Base-by-base conservation (phyloP, 306 rosid species). In the Acacia crassicarpa region DNA sequence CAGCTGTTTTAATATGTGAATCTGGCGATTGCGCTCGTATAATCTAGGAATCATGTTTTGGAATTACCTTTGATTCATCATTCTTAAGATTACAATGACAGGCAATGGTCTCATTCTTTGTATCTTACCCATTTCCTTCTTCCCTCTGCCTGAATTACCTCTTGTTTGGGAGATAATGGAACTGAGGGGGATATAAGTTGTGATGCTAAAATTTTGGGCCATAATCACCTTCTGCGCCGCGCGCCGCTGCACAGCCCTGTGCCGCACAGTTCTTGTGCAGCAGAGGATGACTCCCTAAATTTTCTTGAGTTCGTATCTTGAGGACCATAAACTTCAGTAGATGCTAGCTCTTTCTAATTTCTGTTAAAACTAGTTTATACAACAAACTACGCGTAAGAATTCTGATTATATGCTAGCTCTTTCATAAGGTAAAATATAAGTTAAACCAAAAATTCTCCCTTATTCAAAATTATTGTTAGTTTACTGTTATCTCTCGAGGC, bases 1-100 rank as follows among this genome's bases (percentile, higher is more conserved):
- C 81, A 0, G 90, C 87, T 23, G 94, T 95, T 78, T 38, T 92
- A 79, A 85, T 91, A 66, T 93, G 99, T 77, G 99, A 92, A 65
- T 83, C 91, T 16, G 90, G 93, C 45, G 94, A 89, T 71, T 88
- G 87, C 53, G 97, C 97, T 44, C 92, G 83, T 78, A 86, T 95
- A 72, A 53, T 95, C 72, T 95, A 82, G 84, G 3, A 59, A 38
- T 3, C 44, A 76, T 54, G 27, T 51, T 25, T 78, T 35, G 17
- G 41, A 45, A 6, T 75, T 40, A 53, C 63, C 19, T 32, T 63
- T 20, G 13, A 16, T 58, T 1, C 38, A 38, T 76, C 63, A 27
- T 71, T 81, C 66, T 72, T 81, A 4, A 12, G 45, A 44, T 11
- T 9, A 44, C 58, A 59, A 20, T 58, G 69, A 15, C 71, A 16